Conservation (phyloP, 2,329 filamentous ascomycete genomes). For the Hypoxylon sp. region DNA sequence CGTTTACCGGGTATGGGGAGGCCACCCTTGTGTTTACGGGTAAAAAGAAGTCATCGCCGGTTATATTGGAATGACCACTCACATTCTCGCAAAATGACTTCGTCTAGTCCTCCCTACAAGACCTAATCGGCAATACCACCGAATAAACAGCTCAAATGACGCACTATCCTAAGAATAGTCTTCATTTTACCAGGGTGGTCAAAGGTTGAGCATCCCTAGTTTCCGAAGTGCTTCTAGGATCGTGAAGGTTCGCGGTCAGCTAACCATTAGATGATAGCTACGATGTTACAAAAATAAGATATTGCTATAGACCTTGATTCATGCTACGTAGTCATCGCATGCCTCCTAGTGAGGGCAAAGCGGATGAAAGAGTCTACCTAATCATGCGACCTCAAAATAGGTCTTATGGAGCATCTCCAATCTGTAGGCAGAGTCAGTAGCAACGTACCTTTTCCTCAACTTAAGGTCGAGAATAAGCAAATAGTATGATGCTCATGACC, state of each 20-base stretch:
- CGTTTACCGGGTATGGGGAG: slow-evolving; percentile 38
- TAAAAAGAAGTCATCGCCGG: slow-evolving; percentile 43
- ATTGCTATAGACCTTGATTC: slow-evolving; percentile 34
- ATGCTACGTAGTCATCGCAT: slow-evolving; percentile 48
- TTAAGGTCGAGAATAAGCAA: slow-evolving; percentile 31
- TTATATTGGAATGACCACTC: slow-evolving; percentile 42
- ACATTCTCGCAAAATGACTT: slow-evolving; percentile 11
- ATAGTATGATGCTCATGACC: slow-evolving; percentile 34
- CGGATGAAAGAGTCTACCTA: slow-evolving; percentile 47
- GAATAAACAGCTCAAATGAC: slow-evolving; percentile 31
- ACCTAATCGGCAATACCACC: slow-evolving; percentile 32
- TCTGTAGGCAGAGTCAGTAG: slow-evolving; percentile 52
- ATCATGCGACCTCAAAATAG: slow-evolving; percentile 39
- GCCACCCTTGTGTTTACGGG: slow-evolving; percentile 34
- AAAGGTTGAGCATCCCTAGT: neutral
- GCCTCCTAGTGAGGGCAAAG: slow-evolving; percentile 49
- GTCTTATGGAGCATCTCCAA: slow-evolving; percentile 47
- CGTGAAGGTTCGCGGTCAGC: neutral
- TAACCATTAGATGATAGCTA: neutral
- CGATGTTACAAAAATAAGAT: slow-evolving; percentile 1
- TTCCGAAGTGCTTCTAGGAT: neutral
- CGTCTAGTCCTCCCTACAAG: slow-evolving; percentile 3
- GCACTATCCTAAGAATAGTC: slow-evolving; percentile 37
- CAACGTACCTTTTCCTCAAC: slow-evolving; percentile 44
- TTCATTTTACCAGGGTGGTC: neutral